Evolutionary conservation across 2,329 filamentous ascomycete genomes (phyloP), one percentile per base, ranked within the genome.

Genomic region (Blumeria graminis): DNA sequence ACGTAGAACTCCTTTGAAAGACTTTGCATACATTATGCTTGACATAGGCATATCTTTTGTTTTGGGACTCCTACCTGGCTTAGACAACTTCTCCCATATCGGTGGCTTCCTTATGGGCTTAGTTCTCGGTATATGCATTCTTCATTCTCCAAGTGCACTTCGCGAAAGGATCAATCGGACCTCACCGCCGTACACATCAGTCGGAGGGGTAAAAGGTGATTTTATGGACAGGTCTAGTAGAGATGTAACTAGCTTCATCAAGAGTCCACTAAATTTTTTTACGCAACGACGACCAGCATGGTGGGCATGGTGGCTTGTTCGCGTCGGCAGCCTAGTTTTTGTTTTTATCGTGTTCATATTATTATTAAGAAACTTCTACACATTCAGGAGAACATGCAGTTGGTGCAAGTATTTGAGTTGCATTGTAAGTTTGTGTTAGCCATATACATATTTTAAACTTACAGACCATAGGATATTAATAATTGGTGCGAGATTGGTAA

Each of bases 331-430:
- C 28, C 71, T 98, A 55, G 76, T 94, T 7, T 76, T 81, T n/a
- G 84, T 89, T 36, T 73, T 94, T 38, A 76, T 94, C 43, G 82
- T 83, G 1, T 95, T 96, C 67, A 84, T 94, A 59, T 71, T 95
- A 48, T 72, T 98, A 56, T 69, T 96, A 58, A 81, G 88, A 66
- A 92, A 95, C 71, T 98, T 98, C 67, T 96, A 96, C 70, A 77
- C 77, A 60, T 81, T 82, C 67, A 76, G 77, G 58, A 79, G 80
- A 53, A 81, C 76, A 34, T 98, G 92, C 68, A 74, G 71, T 10
- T 98, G 92, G 92, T 98, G 92, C 74, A 92, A 93, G 72, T 92
- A 94, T 65, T 70, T 98, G 63, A 93, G 84, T 68, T 98, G 92
- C 66, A 71, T 98, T 71, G 86, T 92, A 72, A 78, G 86, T 82